phyloP scores from a whole-genome alignment of 192 early-diverging fungal species.

The Podila minutissima region DNA sequence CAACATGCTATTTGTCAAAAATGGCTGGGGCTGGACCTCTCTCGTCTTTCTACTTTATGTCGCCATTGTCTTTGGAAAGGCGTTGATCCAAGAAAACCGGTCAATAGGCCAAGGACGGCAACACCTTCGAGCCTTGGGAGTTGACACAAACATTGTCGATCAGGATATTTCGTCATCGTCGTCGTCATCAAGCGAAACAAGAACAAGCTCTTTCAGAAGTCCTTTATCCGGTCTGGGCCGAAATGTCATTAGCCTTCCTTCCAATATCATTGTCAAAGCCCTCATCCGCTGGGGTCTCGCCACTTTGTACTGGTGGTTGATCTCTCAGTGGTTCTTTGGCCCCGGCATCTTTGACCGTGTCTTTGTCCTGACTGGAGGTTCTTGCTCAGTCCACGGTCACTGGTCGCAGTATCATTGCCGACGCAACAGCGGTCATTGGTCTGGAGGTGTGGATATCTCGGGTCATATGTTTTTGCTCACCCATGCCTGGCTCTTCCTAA shows the following conservation, averaged over 20 bases:
- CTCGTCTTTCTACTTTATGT: constrained; percentile 65
- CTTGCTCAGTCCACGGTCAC: constrained; percentile 54
- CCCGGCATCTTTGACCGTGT: constrained; percentile 84
- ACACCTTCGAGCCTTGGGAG: background rate
- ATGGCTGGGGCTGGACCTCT: constrained; percentile 91
- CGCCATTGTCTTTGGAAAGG: constrained; percentile 42
- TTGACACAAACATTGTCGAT: background rate
- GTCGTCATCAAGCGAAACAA: background rate
- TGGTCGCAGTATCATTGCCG: constrained; percentile 41
- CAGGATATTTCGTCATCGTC: background rate
- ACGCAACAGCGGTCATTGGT: constrained; percentile 73
- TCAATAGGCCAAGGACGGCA: background rate
- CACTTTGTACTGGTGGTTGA: constrained; percentile 84
- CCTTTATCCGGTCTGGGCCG: background rate
- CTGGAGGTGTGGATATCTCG: constrained; percentile 84
- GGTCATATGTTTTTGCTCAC: constrained; percentile 89
- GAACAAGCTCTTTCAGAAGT: constrained; percentile 1
- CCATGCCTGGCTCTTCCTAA: constrained; percentile 78
- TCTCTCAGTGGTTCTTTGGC: constrained; percentile 90
- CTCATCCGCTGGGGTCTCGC: constrained; percentile 65
- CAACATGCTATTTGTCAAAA: constrained; percentile 84
- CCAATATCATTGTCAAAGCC: constrained; percentile 18
- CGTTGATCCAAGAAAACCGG: constrained; percentile 17
- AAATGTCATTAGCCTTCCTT: constrained; percentile 1
- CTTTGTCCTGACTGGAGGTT: constrained; percentile 75